These are phyloP conservation scores for Colletotrichum lindemuthianum DNA, from an alignment of 2,329 filamentous ascomycete genomes.

Conservation along the genomic window DNA sequence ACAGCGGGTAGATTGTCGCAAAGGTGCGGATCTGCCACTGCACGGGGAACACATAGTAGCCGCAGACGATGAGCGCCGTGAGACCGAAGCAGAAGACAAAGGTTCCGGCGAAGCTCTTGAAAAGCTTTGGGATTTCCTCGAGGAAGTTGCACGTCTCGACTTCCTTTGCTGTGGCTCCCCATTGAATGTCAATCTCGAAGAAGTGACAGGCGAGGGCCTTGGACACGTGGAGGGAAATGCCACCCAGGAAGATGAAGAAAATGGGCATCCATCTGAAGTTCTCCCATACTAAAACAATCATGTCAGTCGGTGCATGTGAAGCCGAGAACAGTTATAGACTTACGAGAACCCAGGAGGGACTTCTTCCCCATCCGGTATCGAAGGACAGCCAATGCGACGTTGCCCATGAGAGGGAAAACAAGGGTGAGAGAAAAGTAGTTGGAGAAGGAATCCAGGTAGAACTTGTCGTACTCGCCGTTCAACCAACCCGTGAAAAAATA, in stretches of 20 bases:
- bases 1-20: conserved; percentile 68
- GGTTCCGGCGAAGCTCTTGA: conserved; percentile 62
- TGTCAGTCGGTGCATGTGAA: conserved; percentile 38
- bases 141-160: conserved; percentile 66
- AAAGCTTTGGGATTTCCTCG: conserved; percentile 63
- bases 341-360: conserved; percentile 52
- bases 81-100: conserved; percentile 59
- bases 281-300: conserved; percentile 50
- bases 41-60: conserved; percentile 53
- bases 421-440: conserved; percentile 71
- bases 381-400: conserved; percentile 68
- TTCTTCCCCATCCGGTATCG: conserved; percentile 69
- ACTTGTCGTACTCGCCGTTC: conserved; percentile 72
- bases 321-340: conserved; percentile 39
- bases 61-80: conserved; percentile 58
- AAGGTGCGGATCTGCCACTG: conserved; percentile 68
- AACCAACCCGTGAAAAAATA: conserved; percentile 79
- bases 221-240: conserved; percentile 54
- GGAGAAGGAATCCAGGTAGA: conserved; percentile 74
- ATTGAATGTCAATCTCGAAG: conserved; percentile 56
- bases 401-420: conserved; percentile 72
- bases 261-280: conserved; percentile 73
- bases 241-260: conserved; percentile 56
- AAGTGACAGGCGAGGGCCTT: conserved; percentile 54
- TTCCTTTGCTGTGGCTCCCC: conserved; percentile 69